A percentile compares a stretch with the other conserved stretches of the same genome.
Conservation (phyloP, 306 rosid genomes). For the Arachis stenosperma region DNA sequence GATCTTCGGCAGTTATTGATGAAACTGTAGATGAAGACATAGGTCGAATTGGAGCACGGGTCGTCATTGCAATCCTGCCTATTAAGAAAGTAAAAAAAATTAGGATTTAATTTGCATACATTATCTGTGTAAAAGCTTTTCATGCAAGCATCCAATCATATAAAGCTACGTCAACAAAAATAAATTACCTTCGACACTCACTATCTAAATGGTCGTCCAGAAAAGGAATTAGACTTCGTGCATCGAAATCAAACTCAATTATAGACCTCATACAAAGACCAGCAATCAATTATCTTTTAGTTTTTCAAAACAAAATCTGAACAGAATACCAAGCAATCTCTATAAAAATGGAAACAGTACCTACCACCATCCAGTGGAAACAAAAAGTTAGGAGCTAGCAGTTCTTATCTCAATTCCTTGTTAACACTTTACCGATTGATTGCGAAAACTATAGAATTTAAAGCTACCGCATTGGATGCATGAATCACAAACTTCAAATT, state of each 20-base stretch:
- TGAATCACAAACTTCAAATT: constrained; percentile 17
- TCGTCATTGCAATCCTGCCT: constrained; percentile 34
- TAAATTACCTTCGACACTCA: no score
- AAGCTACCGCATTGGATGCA: constrained; percentile 1
- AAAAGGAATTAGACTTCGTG: no score
- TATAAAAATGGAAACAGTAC: background rate
- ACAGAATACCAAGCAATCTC: constrained; percentile 25
- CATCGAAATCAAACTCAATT: background rate
- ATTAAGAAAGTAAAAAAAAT: constrained; percentile 18
- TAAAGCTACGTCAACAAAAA: no score
- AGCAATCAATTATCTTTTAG: background rate
- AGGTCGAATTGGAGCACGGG: constrained; percentile 23
- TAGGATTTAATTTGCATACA: no score
- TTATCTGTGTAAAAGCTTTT: no score
- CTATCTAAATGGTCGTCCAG: no score
- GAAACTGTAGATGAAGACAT: constrained; percentile 41
- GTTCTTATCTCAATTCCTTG: background rate
- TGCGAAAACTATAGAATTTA: background rate
- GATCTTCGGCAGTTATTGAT: constrained; percentile 41
- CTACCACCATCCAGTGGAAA: background rate
- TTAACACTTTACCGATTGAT: background rate
- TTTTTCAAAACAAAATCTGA: constrained; percentile 3
- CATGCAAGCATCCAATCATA: no score
- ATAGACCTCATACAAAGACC: constrained; percentile 17
- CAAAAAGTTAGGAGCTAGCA: background rate